Evolutionary conservation across 495 filamentous ascomycete species (phyloP), one percentile per base, ranked within the genome.

Genomic region (Astrothelium macrocarpum): DNA sequence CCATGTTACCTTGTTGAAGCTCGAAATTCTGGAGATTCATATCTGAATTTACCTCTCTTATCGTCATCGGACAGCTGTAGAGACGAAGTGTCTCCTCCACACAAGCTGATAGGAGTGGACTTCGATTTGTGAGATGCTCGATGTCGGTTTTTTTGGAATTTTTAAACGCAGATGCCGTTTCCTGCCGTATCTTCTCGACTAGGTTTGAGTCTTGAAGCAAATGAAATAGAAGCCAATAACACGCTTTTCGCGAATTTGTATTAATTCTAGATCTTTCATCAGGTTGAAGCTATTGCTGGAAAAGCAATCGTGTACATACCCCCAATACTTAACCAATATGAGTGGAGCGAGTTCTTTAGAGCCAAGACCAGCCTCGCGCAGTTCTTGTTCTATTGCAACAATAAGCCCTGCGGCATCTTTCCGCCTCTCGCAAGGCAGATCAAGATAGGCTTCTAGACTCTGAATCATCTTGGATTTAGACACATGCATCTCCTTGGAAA

Each of bases 401-500:
- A n/a, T n/a, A n/a, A n/a, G n/a, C n/a, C n/a, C n/a, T n/a, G n/a
- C n/a, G n/a, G n/a, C n/a, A n/a, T n/a, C n/a, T n/a, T n/a, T n/a
- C n/a, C n/a, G n/a, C n/a, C n/a, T n/a, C n/a, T n/a, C n/a, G n/a
- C n/a, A n/a, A n/a, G 45, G 45, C 10, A 49, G 45, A 12, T 12
- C 45, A 49, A 16, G n/a, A 20, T 49, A 49, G 45, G 14, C 14
- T 5, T 16, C 12, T 16, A 49, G 16, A 0, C 14, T 20, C 45
- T 12, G 5, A 16, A 20, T 16, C 11, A 53, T 11, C 4, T 18
- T n/a, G 3, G n/a, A 3, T 26, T 61, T 61, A 14, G 23, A 11
- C 14, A 16, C 32, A 14, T 49, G 32, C 63, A 65, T 61, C 12
- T 59, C 39, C 23, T 32, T 3, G 18, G 63, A 36, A 4, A 53